phyloP scores from a whole-genome alignment of 108 stramenopile genomes.

The Parietichytrium sp. region DNA sequence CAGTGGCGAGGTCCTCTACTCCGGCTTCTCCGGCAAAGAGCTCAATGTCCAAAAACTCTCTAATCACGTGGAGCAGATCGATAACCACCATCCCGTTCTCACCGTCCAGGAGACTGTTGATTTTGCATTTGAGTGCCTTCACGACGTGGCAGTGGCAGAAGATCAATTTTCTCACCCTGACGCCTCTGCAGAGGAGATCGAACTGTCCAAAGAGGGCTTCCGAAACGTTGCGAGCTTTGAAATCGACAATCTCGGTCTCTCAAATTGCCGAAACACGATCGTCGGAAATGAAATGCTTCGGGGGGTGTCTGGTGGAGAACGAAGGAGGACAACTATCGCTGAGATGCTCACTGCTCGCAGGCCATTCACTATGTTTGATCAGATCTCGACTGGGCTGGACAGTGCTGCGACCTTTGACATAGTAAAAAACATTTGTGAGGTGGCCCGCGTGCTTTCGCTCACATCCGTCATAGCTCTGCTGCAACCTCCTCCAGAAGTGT shows the following conservation, averaged over 20 bases:
- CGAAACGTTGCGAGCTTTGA: constrained; percentile 51
- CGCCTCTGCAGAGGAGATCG: neutral
- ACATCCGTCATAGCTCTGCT: neutral
- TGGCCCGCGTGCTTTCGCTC: neutral
- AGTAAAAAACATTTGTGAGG: constrained; percentile 16
- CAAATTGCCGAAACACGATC: constrained; percentile 48
- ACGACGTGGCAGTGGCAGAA: too few species aligned
- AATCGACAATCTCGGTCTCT: constrained; percentile 58
- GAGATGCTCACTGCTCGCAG: constrained; percentile 67
- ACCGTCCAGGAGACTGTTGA: constrained; percentile 42
- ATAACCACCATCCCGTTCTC: constrained; percentile 18
- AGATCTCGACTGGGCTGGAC: constrained; percentile 22
- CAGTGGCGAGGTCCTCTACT: neutral
- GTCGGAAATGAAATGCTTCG: constrained; percentile 68
- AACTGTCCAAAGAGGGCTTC: neutral
- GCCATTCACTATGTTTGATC: constrained; percentile 42
- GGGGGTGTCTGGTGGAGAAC: constrained; percentile 82
- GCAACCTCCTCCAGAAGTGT: constrained; percentile 26
- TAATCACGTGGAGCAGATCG: constrained; percentile 1
- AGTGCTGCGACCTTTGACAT: constrained; percentile 29
- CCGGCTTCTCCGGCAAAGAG: neutral
- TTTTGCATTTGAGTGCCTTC: neutral
- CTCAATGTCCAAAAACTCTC: neutral
- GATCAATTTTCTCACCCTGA: too few species aligned
- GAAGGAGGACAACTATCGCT: constrained; percentile 69